Evolutionary conservation across 2,329 filamentous ascomycete species (phyloP).

Genomic region (Fusarium neocosmosporiellum): DNA sequence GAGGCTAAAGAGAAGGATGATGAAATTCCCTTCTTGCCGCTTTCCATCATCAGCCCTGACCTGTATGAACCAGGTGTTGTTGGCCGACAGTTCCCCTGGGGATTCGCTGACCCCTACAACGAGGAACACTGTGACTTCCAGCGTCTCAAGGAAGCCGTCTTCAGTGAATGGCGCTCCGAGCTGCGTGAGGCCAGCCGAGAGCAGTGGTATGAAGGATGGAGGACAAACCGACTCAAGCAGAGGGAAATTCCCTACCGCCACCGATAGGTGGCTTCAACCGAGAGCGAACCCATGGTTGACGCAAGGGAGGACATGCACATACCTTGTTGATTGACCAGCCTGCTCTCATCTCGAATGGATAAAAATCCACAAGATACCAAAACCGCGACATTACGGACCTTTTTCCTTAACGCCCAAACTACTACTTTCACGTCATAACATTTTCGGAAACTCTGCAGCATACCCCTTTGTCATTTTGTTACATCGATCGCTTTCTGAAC

Average conservation of each 20-base stretch:
- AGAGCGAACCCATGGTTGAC: slow-evolving; percentile 4
- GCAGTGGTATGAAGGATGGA: slow-evolving; percentile 96
- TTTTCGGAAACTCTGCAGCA: slow-evolving; percentile 49
- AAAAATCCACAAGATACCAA: slow-evolving; percentile 33
- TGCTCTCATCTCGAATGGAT: slow-evolving; percentile 8
- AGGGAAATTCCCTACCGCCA: slow-evolving; percentile 55
- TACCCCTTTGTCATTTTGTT: slow-evolving; percentile 48
- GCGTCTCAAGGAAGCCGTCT: slow-evolving; percentile 89
- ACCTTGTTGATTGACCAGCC: background rate
- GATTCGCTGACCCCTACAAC: slow-evolving; percentile 94
- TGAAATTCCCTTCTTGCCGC: slow-evolving; percentile 78
- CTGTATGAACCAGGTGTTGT: slow-evolving; percentile 83
- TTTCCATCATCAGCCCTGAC: slow-evolving; percentile 95
- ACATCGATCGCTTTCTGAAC: slow-evolving; percentile 33
- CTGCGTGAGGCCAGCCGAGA: slow-evolving; percentile 90
- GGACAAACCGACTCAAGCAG: slow-evolving; percentile 75
- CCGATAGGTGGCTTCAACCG: slow-evolving; percentile 41
- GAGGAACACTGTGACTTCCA: slow-evolving; percentile 93
- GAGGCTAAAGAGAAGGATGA: slow-evolving; percentile 62
- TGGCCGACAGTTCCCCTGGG: slow-evolving; percentile 94
- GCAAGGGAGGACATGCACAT: slow-evolving; percentile 10
- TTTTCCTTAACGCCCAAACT: slow-evolving; percentile 37
- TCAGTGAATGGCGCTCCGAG: slow-evolving; percentile 92
- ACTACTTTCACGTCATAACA: slow-evolving; percentile 34
- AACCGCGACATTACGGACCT: slow-evolving; percentile 30